Percentiles rank a stretch among this genome's conserved stretches.
Evolutionary conservation across 1,284 basidiomycete genomes (phyloP).

Genomic region (Trichosporon ovoides): DNA sequence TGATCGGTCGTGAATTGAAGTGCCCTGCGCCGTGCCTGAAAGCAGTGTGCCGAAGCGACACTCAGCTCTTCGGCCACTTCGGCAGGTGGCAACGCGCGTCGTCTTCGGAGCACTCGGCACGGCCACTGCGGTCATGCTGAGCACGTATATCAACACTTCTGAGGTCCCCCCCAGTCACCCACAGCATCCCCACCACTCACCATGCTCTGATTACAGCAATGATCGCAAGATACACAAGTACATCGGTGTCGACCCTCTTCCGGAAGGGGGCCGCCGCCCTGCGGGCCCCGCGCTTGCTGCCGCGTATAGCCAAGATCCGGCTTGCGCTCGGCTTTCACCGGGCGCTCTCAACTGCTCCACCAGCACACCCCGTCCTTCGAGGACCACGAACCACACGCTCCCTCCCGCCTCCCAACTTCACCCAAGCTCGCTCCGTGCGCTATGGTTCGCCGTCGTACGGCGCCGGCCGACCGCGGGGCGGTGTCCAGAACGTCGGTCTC

Average conservation of each 20-base stretch:
- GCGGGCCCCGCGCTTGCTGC: background rate
- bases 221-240: conserved; percentile 4
- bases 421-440: background rate
- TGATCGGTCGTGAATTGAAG: background rate
- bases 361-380: background rate
- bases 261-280: conserved; percentile 3
- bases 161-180: background rate
- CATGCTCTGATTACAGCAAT: background rate
- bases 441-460: background rate
- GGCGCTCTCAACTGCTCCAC: background rate
- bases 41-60: background rate
- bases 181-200: background rate
- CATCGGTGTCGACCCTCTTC: conserved; percentile 1
- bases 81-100: conserved; percentile 5
- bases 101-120: background rate
- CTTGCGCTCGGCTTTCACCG: background rate
- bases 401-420: conserved; percentile 1
- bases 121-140: background rate
- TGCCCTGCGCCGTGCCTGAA: background rate
- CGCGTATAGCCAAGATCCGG: background rate
- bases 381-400: background rate
- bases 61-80: background rate
- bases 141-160: background rate
- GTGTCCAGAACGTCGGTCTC: conserved; percentile 27
- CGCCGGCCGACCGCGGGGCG: conserved; percentile 1